Conservation (phyloP, 257 asterid species). For the Misopates orontium region DNA sequence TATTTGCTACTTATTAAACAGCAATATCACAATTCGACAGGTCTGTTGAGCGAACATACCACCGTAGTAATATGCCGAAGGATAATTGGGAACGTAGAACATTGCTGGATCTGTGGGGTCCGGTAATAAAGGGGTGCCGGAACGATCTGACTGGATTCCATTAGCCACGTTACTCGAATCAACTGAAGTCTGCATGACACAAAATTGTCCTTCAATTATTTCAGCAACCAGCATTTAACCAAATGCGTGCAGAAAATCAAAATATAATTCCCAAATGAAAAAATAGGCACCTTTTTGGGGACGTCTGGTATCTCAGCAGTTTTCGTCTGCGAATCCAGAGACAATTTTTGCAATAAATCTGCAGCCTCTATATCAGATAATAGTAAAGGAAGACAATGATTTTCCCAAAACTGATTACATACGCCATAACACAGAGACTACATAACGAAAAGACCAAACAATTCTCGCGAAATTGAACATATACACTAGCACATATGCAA, state of each 20-base stretch:
- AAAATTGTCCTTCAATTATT: neutral
- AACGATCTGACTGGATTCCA: constrained; percentile 48
- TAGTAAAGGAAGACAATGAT: constrained; percentile 40
- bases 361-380: constrained; percentile 47
- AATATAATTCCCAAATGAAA: neutral
- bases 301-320: constrained; percentile 44
- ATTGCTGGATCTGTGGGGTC: constrained; percentile 51
- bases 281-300: constrained; percentile 41
- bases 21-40: neutral
- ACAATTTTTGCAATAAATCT: constrained; percentile 58
- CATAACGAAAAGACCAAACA: neutral
- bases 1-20: neutral
- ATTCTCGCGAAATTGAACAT: neutral
- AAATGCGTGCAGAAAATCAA: neutral
- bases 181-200: constrained; percentile 39
- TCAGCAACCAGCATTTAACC: neutral
- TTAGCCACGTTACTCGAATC: constrained; percentile 35
- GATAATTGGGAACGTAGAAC: constrained; percentile 46
- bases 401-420: neutral
- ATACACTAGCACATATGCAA: too few species aligned
- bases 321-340: constrained; percentile 58
- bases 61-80: constrained; percentile 45
- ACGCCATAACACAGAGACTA: too few species aligned
- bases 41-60: constrained; percentile 11
- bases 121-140: constrained; percentile 45